Evolutionary conservation across 208 protist genomes (phyloP).

Genomic region (Leishmania aethiopica): DNA sequence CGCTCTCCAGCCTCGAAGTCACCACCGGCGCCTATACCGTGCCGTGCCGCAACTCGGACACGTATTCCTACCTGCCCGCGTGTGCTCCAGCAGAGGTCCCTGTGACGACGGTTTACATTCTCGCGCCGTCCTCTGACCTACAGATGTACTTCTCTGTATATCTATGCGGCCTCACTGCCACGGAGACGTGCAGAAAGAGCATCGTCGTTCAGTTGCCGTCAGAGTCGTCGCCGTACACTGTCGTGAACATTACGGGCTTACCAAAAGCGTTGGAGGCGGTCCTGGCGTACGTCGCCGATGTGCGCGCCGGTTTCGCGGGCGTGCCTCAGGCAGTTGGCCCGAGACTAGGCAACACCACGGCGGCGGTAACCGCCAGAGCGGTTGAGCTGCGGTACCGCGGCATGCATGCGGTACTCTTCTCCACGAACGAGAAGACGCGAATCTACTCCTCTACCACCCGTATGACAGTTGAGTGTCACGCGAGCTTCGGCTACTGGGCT

Average conservation of each 20-base stretch:
- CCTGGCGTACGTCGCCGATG: slow-evolving; percentile 47
- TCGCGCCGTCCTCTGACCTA: slow-evolving; percentile 16
- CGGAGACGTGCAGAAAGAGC: slow-evolving; percentile 4
- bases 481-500: slow-evolving; percentile 58
- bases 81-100: slow-evolving; percentile 25
- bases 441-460: slow-evolving; percentile 26
- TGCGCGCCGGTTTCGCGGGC: slow-evolving; percentile 25
- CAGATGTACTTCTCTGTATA: slow-evolving; percentile 18
- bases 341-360: slow-evolving; percentile 4
- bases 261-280: slow-evolving; percentile 46
- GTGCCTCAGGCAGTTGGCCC: slow-evolving; percentile 8
- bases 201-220: slow-evolving; percentile 18
- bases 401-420: slow-evolving; percentile 50
- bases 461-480: slow-evolving; percentile 32
- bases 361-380: slow-evolving; percentile 10
- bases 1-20: slow-evolving; percentile 28
- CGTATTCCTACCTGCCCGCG: slow-evolving; percentile 47
- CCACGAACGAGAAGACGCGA: slow-evolving; percentile 39
- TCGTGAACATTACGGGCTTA: slow-evolving; percentile 41
- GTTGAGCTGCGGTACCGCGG: slow-evolving; percentile 36
- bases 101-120: slow-evolving; percentile 37
- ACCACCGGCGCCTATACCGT: slow-evolving; percentile 30
- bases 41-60: slow-evolving; percentile 40
- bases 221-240: slow-evolving; percentile 10
- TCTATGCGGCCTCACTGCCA: slow-evolving; percentile 1